Percentiles rank a stretch among this genome's conserved stretches.
phyloP scores from a whole-genome alignment of 2,329 filamentous ascomycete species.

The Bipolaris gigantea region DNA sequence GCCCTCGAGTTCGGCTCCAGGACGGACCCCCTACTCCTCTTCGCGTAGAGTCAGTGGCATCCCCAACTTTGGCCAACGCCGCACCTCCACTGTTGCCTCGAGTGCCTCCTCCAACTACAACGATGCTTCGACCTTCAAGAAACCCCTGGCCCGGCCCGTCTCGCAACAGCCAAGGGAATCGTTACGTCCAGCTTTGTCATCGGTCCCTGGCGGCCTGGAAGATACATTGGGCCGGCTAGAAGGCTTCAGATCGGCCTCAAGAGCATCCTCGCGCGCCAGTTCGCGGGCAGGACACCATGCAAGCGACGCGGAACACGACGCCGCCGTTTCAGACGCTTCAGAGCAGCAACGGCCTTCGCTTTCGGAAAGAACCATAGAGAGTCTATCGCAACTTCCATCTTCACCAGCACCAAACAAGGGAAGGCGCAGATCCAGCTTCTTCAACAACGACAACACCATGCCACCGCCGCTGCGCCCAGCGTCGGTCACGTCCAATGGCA shows the following conservation, averaged over 20 bases:
- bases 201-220: conserved; percentile 28
- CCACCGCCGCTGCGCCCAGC: conserved; percentile 65
- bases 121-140: conserved; percentile 41
- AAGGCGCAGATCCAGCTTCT: conserved; percentile 72
- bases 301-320: conserved; percentile 29
- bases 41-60: conserved; percentile 28
- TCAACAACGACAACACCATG: conserved; percentile 63
- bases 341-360: conserved; percentile 58
- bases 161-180: conserved; percentile 36
- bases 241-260: conserved; percentile 49
- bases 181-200: conserved; percentile 17
- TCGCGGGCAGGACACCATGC: conserved; percentile 43
- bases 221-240: conserved; percentile 49
- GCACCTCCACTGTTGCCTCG: conserved; percentile 8
- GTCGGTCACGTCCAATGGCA: conserved; percentile 59
- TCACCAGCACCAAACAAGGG: conserved; percentile 65
- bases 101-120: conserved; percentile 9
- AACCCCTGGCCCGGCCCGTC: conserved; percentile 40
- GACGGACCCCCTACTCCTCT: conserved; percentile 27
- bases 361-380: conserved; percentile 84
- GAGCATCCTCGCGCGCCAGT: conserved; percentile 45
- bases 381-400: conserved; percentile 73
- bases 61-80: conserved; percentile 22
- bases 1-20: conserved; percentile 21
- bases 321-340: conserved; percentile 17